Percentiles rank a stretch among this genome's conserved stretches.
Evolutionary conservation across 257 asterid species (phyloP).

Genomic region (Fraxinus quadrangulata): DNA sequence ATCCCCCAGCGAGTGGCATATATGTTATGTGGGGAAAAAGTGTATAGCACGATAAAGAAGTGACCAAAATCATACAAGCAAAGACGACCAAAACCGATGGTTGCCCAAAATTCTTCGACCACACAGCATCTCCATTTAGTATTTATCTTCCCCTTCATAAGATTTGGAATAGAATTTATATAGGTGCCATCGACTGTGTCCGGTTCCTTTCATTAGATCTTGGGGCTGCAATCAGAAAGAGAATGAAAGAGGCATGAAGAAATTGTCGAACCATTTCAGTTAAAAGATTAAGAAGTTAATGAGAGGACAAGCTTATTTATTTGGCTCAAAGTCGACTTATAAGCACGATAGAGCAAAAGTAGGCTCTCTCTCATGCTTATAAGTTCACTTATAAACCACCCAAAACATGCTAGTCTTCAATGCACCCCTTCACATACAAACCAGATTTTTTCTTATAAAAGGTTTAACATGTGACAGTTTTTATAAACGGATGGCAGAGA

Average conservation of each 20-base stretch:
- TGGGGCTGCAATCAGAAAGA: conserved; percentile 44
- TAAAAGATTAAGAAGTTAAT: neutral
- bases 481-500: too few species aligned
- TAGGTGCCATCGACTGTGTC: conserved; percentile 29
- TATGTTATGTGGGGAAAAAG: conserved; percentile 27
- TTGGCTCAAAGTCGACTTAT: too few species aligned
- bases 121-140: conserved; percentile 31
- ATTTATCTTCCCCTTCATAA: conserved; percentile 20
- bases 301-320: neutral
- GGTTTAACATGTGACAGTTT: too few species aligned
- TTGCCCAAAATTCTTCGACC: conserved; percentile 24
- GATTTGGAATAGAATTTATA: conserved; percentile 26
- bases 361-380: too few species aligned
- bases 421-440: too few species aligned
- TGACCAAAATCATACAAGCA: conserved; percentile 37
- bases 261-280: neutral
- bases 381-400: too few species aligned
- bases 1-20: conserved; percentile 33
- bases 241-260: neutral
- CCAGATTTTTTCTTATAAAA: too few species aligned
- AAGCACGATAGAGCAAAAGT: too few species aligned
- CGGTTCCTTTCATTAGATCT: conserved; percentile 45
- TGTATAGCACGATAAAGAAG: conserved; percentile 22
- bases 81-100: conserved; percentile 24
- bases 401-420: too few species aligned